Conservation (phyloP, 371 early-diverging fungal genomes). For the Fennellomyces sp. region DNA sequence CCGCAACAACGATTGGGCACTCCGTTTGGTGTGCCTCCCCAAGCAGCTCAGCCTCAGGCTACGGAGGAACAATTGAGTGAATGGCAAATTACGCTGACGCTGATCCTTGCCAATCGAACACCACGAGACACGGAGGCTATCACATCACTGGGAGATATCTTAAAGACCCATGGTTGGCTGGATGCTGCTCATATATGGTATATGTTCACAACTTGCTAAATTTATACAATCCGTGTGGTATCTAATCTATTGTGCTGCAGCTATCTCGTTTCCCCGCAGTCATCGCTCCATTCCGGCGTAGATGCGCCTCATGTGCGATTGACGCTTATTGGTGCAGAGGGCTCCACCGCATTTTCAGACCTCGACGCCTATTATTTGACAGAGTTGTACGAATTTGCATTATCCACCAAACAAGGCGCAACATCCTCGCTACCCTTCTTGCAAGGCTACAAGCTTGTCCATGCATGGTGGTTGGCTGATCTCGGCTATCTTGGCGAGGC, state of each 20-base stretch:
- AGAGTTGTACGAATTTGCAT: conserved; percentile 83
- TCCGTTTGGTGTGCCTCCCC: conserved; percentile 22
- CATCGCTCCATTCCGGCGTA: conserved; percentile 58
- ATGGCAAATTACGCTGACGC: conserved; percentile 74
- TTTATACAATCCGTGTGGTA: conserved; percentile 1
- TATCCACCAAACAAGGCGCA: conserved; percentile 53
- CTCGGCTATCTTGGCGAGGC: conserved; percentile 76
- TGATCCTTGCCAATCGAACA: conserved; percentile 87
- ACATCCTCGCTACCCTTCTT: conserved; percentile 75
- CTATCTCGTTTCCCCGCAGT: conserved; percentile 67
- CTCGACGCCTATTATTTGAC: conserved; percentile 64
- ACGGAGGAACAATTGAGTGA: conserved; percentile 43
- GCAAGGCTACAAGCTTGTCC: conserved; percentile 85
- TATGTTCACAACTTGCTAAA: background rate
- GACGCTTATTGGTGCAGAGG: conserved; percentile 65
- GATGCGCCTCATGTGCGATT: conserved; percentile 61
- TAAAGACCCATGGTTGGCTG: conserved; percentile 61
- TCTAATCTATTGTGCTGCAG: conserved; percentile 31
- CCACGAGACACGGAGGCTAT: conserved; percentile 76
- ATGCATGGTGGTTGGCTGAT: conserved; percentile 85
- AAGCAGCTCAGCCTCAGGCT: conserved; percentile 17
- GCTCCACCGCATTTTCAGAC: conserved; percentile 36
- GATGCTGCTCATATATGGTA: conserved; percentile 89
- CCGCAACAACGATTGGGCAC: conserved; percentile 25
- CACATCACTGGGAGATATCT: conserved; percentile 76